Evolutionary conservation across 2,329 filamentous ascomycete species (phyloP).

Genomic region (Dactylellina parvicollis): DNA sequence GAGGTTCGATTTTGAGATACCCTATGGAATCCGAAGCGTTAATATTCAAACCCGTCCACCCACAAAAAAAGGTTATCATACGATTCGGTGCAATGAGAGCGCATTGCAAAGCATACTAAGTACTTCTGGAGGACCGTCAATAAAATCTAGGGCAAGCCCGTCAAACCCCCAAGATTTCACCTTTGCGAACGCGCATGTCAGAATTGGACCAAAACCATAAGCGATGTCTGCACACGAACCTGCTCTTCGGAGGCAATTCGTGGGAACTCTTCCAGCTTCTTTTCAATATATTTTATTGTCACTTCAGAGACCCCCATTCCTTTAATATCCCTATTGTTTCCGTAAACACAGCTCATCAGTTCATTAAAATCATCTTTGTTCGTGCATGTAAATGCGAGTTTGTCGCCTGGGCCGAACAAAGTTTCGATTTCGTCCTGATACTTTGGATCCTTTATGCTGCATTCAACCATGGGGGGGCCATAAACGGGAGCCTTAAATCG

Average conservation of each 20-base stretch:
- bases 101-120: constrained; percentile 85
- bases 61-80: not conserved
- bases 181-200: not conserved
- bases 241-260: constrained; percentile 16
- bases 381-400: constrained; percentile 76
- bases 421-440: constrained; percentile 73
- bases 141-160: constrained; percentile 79
- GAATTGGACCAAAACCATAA: not conserved
- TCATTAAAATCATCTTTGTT: constrained; percentile 77
- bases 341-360: constrained; percentile 72
- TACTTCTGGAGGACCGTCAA: constrained; percentile 83
- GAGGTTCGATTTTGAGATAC: constrained; percentile 60
- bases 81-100: constrained; percentile 19
- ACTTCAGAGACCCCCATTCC: constrained; percentile 75
- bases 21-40: constrained; percentile 60
- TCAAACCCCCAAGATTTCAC: constrained; percentile 70
- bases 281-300: constrained; percentile 66
- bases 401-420: constrained; percentile 67
- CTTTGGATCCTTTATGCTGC: constrained; percentile 77
- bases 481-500: constrained; percentile 80
- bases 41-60: not conserved
- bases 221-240: constrained; percentile 1
- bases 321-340: constrained; percentile 60
- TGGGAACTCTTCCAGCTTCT: constrained; percentile 25
- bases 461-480: constrained; percentile 81